Conservation (phyloP, 768 basidiomycete species). For the Amanita molliuscula region DNA sequence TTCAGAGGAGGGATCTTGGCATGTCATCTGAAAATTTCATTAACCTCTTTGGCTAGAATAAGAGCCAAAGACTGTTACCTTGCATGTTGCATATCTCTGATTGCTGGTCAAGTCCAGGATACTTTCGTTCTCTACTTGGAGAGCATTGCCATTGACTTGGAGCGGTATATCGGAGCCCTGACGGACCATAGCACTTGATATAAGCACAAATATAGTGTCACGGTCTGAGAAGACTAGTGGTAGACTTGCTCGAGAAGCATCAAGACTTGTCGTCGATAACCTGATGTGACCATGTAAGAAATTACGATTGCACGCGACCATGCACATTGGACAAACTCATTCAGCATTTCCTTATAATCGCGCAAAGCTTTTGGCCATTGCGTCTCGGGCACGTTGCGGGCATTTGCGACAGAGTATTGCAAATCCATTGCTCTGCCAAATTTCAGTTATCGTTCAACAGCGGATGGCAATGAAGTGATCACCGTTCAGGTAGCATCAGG, state of each 20-base stretch:
- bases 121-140: slow-evolving; percentile 8
- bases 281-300: not conserved
- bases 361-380: slow-evolving; percentile 8
- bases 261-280: not conserved
- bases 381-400: not conserved
- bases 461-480: not conserved
- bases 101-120: slow-evolving; percentile 6
- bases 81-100: slow-evolving; percentile 8
- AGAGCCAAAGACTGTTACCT: slow-evolving; percentile 2
- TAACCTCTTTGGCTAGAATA: not conserved
- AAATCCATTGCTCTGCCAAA: slow-evolving; percentile 1
- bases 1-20: slow-evolving; percentile 6
- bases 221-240: not conserved
- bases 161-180: not conserved
- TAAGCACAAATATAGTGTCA: not conserved
- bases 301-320: not conserved
- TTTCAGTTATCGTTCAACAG: not conserved
- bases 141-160: not conserved
- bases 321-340: not conserved
- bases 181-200: slow-evolving; percentile 1
- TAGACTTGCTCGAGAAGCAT: not conserved
- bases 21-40: slow-evolving; percentile 5
- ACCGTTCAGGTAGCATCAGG: slow-evolving; percentile 15
- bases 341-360: not conserved
- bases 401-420: not conserved